phyloP scores from a whole-genome alignment of 805 yeast genomes.

The Candida nemodendra region DNA sequence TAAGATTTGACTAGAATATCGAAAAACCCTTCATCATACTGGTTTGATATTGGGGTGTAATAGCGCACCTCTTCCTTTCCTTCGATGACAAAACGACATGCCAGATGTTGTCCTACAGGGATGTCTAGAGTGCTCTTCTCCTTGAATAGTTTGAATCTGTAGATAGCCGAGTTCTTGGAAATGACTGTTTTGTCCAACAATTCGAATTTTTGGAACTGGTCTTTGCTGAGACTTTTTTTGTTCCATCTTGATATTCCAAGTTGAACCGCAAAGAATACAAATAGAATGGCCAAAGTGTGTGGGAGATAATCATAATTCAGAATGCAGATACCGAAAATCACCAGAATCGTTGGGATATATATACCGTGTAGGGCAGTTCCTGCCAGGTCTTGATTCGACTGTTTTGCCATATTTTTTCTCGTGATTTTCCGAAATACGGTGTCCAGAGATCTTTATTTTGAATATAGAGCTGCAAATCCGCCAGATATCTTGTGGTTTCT shows the following conservation, averaged over 20 bases:
- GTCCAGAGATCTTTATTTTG: too few relatives aligned
- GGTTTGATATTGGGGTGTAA: slow-evolving; percentile 75
- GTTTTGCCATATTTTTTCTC: slow-evolving; percentile 1
- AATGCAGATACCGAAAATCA: slow-evolving; percentile 58
- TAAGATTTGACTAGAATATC: slow-evolving; percentile 78
- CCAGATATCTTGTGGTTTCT: too few relatives aligned
- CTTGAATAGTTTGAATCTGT: slow-evolving; percentile 63
- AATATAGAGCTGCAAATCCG: too few relatives aligned
- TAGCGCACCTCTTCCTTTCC: slow-evolving; percentile 59
- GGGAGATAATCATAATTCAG: slow-evolving; percentile 52
- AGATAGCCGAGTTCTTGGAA: slow-evolving; percentile 69
- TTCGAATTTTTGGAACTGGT: slow-evolving; percentile 65
- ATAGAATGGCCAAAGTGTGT: slow-evolving; percentile 37
- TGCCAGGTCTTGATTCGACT: slow-evolving; percentile 40
- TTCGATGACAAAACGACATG: slow-evolving; percentile 47
- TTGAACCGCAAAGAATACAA: slow-evolving; percentile 38
- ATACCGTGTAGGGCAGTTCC: slow-evolving; percentile 76
- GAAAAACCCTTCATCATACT: slow-evolving; percentile 68
- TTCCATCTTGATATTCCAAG: slow-evolving; percentile 36
- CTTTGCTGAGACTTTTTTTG: slow-evolving; percentile 42
- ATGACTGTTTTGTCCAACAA: slow-evolving; percentile 71
- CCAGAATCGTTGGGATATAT: slow-evolving; percentile 63
- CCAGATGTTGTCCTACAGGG: slow-evolving; percentile 76
- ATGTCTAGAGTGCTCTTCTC: slow-evolving; percentile 60
- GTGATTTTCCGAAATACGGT: slow-evolving; percentile 13